Evolutionary conservation across 805 yeast genomes (phyloP), one percentile per base, ranked within the genome.

Genomic region (Metschnikowia kofuensis): DNA sequence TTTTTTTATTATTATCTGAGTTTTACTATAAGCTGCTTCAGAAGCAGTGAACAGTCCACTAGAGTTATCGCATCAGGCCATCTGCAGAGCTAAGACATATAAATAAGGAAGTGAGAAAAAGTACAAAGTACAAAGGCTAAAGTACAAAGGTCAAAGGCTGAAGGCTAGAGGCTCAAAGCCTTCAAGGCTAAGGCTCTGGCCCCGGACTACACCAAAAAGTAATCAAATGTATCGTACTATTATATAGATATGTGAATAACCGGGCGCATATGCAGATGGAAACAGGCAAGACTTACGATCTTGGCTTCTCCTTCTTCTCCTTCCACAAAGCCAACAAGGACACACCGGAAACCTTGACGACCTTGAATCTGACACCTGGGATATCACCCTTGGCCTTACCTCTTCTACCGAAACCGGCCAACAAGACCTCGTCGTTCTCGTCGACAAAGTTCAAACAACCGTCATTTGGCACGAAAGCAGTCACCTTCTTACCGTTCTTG

Each of bases 321-420:
- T 92, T 94, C 97, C 97, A 94, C 79, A 94, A 86, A 77, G 99
- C 99, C 76, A 91, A 85, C 79, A 94, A 85, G 68, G 99, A 94
- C 72, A 95, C 99, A 88, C 99, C 99, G 68, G 99, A 89, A 69
- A 94, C 99, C 85, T 94, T 94, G 77, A 94, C 99, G 76, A 94
- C 99, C 89, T 94, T 94, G 90, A 94, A 94, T 88, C 99, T 94
- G 76, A 94, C 99, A 89, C 99, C 99, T 79, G 99, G 99, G 75
- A 94, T 92, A 91, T 94, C 99, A 85, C 99, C 99, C 96, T 94
- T 94, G 78, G 99, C 99, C 86, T 94, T 94, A 84, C 99, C 99
- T 86, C 96, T 94, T 84, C 98, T 90, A 89, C 99, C 99, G 90
- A 94, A 94, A 85, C 99, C 99, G 72, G 99, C 98, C 69, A 94